Conservation (phyloP, 1,139 yeast genomes). For the Taphrina communis region DNA sequence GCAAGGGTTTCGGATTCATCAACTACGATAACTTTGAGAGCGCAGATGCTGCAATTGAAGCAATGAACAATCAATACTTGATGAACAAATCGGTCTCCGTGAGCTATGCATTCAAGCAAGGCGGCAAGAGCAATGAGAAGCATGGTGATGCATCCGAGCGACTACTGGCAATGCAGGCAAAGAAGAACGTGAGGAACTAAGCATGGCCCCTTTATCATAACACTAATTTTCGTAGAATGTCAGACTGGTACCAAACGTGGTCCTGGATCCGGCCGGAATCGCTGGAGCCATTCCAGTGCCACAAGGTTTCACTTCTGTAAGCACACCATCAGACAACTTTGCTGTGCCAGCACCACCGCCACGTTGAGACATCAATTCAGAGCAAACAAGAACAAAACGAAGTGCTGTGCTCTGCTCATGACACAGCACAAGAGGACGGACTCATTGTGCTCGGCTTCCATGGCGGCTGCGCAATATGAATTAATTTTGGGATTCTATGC, state of each 20-base stretch:
- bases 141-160: conserved; percentile 88
- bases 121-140: conserved; percentile 58
- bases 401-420: too few relatives aligned
- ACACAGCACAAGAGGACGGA: too few relatives aligned
- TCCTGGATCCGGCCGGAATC: neutral
- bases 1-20: conserved; percentile 70
- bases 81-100: conserved; percentile 69
- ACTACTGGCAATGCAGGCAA: conserved; percentile 70
- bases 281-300: neutral
- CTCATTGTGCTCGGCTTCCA: too few relatives aligned
- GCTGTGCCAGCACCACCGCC: conserved; percentile 20
- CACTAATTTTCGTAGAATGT: conserved; percentile 14
- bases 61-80: conserved; percentile 70
- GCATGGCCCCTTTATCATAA: neutral
- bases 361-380: neutral
- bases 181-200: conserved; percentile 49
- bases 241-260: conserved; percentile 13
- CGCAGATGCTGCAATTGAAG: conserved; percentile 73
- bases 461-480: neutral
- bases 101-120: conserved; percentile 69
- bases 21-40: conserved; percentile 67
- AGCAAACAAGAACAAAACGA: neutral
- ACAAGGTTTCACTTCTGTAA: conserved; percentile 7
- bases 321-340: neutral
- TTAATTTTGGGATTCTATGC: neutral